Evolutionary conservation across 1,139 yeast species (phyloP), one percentile per base, ranked within the genome.

Genomic region (Suhomyces yuchorum): DNA sequence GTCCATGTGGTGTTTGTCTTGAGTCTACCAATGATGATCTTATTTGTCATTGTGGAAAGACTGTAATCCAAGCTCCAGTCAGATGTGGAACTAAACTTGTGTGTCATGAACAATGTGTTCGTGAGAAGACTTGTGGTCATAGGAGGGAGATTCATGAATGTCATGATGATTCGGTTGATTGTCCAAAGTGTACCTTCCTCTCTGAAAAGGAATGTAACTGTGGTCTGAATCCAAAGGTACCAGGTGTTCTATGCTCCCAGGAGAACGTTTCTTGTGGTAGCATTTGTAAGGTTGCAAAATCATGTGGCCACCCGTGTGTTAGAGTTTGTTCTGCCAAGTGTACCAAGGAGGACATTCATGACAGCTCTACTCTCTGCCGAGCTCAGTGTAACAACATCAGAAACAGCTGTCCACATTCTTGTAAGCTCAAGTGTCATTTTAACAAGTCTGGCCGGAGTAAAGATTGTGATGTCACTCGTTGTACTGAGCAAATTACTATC

Each of bases 11-110:
- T 2, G 86, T 92, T 8, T 91, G 98, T 63, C 65, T 88, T 44
- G 96, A 90, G 58, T 87, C 96, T 4, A 79, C 90, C 11, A 82
- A 84, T 44, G 93, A 88, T 26, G 97, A 91, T 62, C 71, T 89
- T 56, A 77, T 84, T 2, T 91, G 98, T 62, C 78, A 87, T 48
- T 91, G 98, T 71, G 97, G 97, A 1, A 76, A 79, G 50, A 91
- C 97, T 0, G 75, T 85, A 3, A 72, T 90, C 8, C 78, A 78
- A 44, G 97, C 97, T 0, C 98, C 98, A 0, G 91, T 90, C 9
- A 75, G 97, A 55, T 91, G 98, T 69, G 97, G 97, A 11, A 82
- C 93, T 0, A 73, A 69, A 42, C 63, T 83, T 26, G 87, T 93
- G 6, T 91, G 98, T 68, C 75, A 71, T 26, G 78, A 81, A 53